These are phyloP conservation scores for Metrosideros polymorpha DNA, from an alignment of 441 rosid species.

Conservation along the genomic window DNA sequence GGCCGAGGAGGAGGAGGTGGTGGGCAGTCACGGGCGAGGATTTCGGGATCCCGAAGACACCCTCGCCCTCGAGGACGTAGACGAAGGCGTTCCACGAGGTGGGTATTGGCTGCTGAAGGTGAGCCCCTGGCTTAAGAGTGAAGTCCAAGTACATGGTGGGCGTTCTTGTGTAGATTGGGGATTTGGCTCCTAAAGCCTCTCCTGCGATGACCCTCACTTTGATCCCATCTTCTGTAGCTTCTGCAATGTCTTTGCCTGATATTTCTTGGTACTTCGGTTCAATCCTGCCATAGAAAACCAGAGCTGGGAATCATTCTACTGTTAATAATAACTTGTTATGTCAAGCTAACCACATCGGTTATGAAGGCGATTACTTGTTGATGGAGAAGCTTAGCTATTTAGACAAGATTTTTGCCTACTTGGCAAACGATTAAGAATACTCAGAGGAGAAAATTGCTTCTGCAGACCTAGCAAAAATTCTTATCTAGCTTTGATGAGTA, in stretches of 20 bases:
- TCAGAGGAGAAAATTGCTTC: not conserved
- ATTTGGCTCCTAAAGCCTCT: slow-evolving; percentile 62
- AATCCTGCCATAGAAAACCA: slow-evolving; percentile 29
- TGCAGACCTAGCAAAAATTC: not conserved
- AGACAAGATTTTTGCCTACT: not conserved
- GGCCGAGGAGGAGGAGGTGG: slow-evolving; percentile 47
- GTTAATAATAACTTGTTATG: not conserved
- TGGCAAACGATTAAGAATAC: too few relatives aligned
- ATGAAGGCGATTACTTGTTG: not conserved
- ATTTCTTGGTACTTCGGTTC: slow-evolving; percentile 84
- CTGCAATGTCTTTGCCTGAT: slow-evolving; percentile 47
- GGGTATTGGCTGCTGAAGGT: slow-evolving; percentile 56
- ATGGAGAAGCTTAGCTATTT: not conserved
- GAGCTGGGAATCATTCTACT: not conserved
- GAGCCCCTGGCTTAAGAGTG: slow-evolving; percentile 51
- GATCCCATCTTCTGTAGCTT: slow-evolving; percentile 52
- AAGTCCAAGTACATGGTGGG: slow-evolving; percentile 90
- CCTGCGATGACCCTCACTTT: slow-evolving; percentile 78
- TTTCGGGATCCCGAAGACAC: slow-evolving; percentile 37
- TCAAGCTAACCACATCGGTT: not conserved
- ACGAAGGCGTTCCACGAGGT: slow-evolving; percentile 62
- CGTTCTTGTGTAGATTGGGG: slow-evolving; percentile 66
- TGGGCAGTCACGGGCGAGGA: slow-evolving; percentile 32
- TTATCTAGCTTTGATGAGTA: not conserved
- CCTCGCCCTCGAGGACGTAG: slow-evolving; percentile 75